A percentile compares a stretch with the other conserved stretches of the same genome.
Conservation (phyloP, 2,329 filamentous ascomycete genomes). For the Coniochaeta sp. region DNA sequence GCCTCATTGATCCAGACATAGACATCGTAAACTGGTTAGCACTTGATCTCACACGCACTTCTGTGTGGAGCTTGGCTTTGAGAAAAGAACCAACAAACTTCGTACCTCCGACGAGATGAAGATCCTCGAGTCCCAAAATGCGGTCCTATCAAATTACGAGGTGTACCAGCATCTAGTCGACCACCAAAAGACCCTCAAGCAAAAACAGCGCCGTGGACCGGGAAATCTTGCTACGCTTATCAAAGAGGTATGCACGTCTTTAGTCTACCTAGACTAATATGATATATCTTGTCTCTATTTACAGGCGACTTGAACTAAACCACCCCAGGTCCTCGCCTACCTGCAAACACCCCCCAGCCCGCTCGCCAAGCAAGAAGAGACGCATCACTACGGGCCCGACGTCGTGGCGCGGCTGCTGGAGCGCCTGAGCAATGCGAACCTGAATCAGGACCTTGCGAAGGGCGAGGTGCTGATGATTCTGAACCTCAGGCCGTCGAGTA, state of each 20-base stretch:
- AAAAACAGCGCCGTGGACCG: constrained; percentile 41
- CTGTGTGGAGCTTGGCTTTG: not conserved
- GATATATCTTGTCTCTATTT: not conserved
- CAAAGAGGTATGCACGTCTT: constrained; percentile 48
- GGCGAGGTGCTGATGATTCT: constrained; percentile 62
- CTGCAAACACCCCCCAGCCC: constrained; percentile 47
- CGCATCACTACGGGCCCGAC: constrained; percentile 36
- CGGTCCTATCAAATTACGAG: constrained; percentile 65
- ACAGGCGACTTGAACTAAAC: not conserved
- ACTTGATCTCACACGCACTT: not conserved
- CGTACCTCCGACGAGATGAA: constrained; percentile 41
- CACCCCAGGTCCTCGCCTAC: constrained; percentile 50
- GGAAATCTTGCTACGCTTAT: constrained; percentile 54
- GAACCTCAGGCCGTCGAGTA: constrained; percentile 53
- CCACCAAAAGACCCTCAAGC: constrained; percentile 44
- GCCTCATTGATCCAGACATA: not conserved
- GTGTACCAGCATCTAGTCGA: constrained; percentile 59
- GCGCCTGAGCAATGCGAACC: constrained; percentile 29
- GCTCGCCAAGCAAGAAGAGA: constrained; percentile 44
- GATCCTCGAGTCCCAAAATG: constrained; percentile 64
- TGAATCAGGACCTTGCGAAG: constrained; percentile 55
- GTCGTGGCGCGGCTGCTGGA: constrained; percentile 47
- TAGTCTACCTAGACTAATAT: not conserved
- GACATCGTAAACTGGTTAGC: not conserved
- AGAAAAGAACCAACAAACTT: not conserved